Evolutionary conservation across 768 basidiomycete species (phyloP), one percentile per base, ranked within the genome.

Genomic region (Rhodotorula paludigena): DNA sequence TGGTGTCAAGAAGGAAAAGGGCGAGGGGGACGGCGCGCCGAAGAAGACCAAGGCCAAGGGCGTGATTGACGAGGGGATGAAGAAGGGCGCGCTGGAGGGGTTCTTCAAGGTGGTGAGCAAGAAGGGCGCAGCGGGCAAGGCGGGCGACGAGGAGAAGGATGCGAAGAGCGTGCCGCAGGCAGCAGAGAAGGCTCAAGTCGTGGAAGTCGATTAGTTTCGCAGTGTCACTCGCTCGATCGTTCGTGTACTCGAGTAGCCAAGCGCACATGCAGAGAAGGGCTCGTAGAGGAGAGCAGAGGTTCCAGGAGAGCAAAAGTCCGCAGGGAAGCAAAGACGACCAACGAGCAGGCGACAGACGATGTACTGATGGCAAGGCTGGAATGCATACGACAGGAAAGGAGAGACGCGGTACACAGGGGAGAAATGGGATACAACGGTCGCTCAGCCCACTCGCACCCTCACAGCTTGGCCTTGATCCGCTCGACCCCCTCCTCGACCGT

Each of bases 51-150:
- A 9, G 4, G n/a, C 5, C 2, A 39, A 52, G 36, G 35, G 36
- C 36, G 61, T 55, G 23, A 64, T 68, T 32, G 67, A 68, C 30
- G 36, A 52, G 47, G 58, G 58, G 30, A 48, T 48, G 47, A 62
- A 68, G 53, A 67, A 68, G 59, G 68, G 14, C 9, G 67, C 61
- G 41, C 39, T 67, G 5, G 62, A 62, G 30, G 54, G 66, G 28
- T 72, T 67, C 55, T 72, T 72, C 35, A 45, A 44, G 18, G 42
- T 52, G 21, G 55, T 41, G n/a, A 25, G 65, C 10, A 20, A 30
- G 49, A 25, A 33, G 28, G 48, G 38, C 6, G 32, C 42, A 21
- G 59, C 25, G 36, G 39, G 54, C n/a, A 47, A 57, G 33, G 47
- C 45, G 25, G 58, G n/a, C 25, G 54, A 4, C 30, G 23, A 42